Percentiles rank a stretch among this genome's conserved stretches.
These are phyloP conservation scores for Euphorbia tirucalli DNA, from an alignment of 345 rosid species.

Conservation along the genomic window DNA sequence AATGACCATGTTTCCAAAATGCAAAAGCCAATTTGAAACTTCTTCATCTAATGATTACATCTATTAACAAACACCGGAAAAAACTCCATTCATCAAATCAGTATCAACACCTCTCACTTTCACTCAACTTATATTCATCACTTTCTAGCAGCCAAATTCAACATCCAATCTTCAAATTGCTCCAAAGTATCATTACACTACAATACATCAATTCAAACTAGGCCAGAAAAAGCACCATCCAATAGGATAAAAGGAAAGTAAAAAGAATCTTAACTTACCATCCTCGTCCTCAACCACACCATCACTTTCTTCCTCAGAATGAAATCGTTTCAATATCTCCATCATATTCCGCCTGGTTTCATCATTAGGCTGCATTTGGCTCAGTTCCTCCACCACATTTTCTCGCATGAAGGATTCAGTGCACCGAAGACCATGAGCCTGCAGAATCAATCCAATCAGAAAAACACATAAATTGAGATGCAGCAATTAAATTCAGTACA, in stretches of 20 bases:
- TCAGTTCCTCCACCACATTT: constrained; percentile 74
- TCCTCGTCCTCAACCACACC: constrained; percentile 50
- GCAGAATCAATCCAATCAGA: constrained; percentile 2
- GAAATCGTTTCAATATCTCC: constrained; percentile 70
- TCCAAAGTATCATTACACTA: too few relatives aligned
- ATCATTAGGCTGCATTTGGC: constrained; percentile 58
- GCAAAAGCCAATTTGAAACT: not conserved
- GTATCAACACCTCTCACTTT: not conserved
- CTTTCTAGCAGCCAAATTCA: too few relatives aligned
- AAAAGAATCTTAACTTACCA: not conserved
- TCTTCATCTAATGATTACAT: not conserved
- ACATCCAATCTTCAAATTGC: too few relatives aligned
- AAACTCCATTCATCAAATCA: not conserved
- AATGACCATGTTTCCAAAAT: not conserved
- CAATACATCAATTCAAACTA: too few relatives aligned
- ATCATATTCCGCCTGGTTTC: constrained; percentile 67
- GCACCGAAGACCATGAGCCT: constrained; percentile 83
- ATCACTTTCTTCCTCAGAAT: constrained; percentile 50
- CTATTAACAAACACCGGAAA: not conserved
- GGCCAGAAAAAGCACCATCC: too few relatives aligned
- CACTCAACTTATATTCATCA: too few relatives aligned
- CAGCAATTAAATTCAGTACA: not conserved
- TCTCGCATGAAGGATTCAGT: constrained; percentile 94
- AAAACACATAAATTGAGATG: not conserved
- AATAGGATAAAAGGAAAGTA: not conserved